Base-by-base conservation (phyloP, 441 rosid species). In the Populus hybrid region DNA sequence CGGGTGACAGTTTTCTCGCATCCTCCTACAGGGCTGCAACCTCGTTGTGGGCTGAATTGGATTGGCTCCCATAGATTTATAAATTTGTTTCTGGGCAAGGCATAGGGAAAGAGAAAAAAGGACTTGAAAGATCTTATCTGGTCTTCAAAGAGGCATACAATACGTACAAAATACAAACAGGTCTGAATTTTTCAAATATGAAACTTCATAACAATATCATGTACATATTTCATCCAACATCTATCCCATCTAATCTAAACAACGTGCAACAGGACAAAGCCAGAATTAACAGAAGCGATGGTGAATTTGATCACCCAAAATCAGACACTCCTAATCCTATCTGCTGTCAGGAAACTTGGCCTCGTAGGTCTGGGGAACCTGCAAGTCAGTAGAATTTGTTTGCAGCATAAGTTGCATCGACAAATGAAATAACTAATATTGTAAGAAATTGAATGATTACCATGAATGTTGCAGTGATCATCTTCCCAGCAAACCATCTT, bases 401-500 rank as follows among this genome's bases (percentile, higher is more conserved):
- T 42, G 23, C 61, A 65, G 59, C 24, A 71, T 9, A 8, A n/a
- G 20, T 24, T 21, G 11, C 0, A 23, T 3, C 1, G 2, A 78
- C 18, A 6, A 42, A 8, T 5, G 3, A 28, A 23, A 61, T 34
- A 14, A 23, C 5, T 18, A 8, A 4, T n/a, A 71, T 4, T 2
- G 11, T 24, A 74, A 34, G 35, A 76, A 6, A 32, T 32, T 5
- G 68, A 1, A 7, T 2, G 23, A 1, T 75, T 85, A 94, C 99
- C 93, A 94, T 90, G 85, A 80, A 94, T 21, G 93, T 85, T 8
- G 98, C 99, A 4, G 96, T 94, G 73, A 94, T 96, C 99, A 96
- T 93, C 85, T 96, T 94, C 68, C 96, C 98, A 9, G 98, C 99
- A 85, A 94, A 96, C 98, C 99, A 94, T 85, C 99, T 88, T 34